Evolutionary conservation across 1,139 yeast species (phyloP), one percentile per base, ranked within the genome.

Genomic region (Saccharomycopsis crataegensis): DNA sequence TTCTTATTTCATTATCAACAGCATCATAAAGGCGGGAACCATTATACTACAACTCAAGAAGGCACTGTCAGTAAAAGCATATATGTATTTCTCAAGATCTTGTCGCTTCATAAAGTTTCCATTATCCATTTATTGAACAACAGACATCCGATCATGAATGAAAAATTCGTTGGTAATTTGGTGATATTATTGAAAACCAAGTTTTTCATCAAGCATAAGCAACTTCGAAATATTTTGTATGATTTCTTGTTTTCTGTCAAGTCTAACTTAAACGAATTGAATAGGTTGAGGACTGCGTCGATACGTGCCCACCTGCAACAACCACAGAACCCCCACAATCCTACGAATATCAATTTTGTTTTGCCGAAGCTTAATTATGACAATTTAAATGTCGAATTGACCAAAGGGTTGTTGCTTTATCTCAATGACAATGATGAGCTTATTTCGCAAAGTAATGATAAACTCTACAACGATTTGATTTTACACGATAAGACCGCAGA

Each of bases 161-260:
- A 50, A 17, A 50, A 40, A 14, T 56, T 56, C 38, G 45, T 56
- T 46, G 34, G 41, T 12, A 72, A 72, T 53, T 65, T 79, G 60
- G 68, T 75, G 33, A 65, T 64, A 7, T 61, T 80, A 17, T 70
- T 78, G 57, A 70, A 72, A 46, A 72, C 77, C 14, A 61, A 64
- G 6, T 70, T 72, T 46, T 65, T 79, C 57, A 60, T 66, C 5
- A 67, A 65, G 28, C 72, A 73, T 58, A 78, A 73, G 43, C 77
- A 75, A 58, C 63, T 79, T 46, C 71, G 72, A 56, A 78, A 79
- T 46, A 65, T 79, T 54, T 66, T 80, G 6, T 78, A 78, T 60
- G 85, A 80, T 62, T 70, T 79, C 49, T 63, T 80, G 45, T 66
- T 78, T n/a, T 70, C 81, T 5, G 66, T 79, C 62, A 78, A 78